Conservation (phyloP, 352 stramenopile species). For the Elongisporangium anandrum region DNA sequence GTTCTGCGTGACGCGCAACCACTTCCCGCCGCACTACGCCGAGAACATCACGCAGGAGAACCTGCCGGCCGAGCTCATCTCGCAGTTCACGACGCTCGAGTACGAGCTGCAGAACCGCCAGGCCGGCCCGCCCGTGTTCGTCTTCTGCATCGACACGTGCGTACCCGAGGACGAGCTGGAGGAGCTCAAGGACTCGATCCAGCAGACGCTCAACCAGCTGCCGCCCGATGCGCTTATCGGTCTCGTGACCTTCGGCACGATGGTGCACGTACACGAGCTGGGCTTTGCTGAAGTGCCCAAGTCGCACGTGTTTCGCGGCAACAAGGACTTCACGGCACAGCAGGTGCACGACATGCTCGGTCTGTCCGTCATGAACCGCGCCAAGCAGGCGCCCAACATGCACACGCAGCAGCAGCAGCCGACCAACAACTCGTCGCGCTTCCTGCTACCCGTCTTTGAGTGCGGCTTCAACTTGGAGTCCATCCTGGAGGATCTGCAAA, state of each 20-base stretch:
- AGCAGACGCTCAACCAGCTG: slow-evolving; percentile 97
- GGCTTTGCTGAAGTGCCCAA: slow-evolving; percentile 95
- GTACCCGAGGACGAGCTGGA: slow-evolving; percentile 96
- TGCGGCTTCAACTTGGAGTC: slow-evolving; percentile 96
- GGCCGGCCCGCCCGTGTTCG: slow-evolving; percentile 95
- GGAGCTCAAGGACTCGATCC: slow-evolving; percentile 97
- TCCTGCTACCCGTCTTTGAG: slow-evolving; percentile 96
- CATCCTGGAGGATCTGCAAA: slow-evolving; percentile 97
- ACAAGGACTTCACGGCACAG: slow-evolving; percentile 96
- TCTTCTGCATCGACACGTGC: slow-evolving; percentile 99
- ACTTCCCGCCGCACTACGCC: slow-evolving; percentile 94
- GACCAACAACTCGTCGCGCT: slow-evolving; percentile 88
- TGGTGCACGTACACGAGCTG: slow-evolving; percentile 99
- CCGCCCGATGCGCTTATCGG: slow-evolving; percentile 97
- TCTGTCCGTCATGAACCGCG: slow-evolving; percentile 66
- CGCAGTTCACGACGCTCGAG: slow-evolving; percentile 99
- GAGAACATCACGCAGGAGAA: slow-evolving; percentile 98
- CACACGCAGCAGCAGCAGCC: slow-evolving; percentile 72
- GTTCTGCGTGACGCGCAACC: slow-evolving; percentile 98
- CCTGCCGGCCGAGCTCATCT: slow-evolving; percentile 98
- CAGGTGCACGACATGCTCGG: slow-evolving; percentile 97
- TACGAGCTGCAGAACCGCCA: slow-evolving; percentile 96
- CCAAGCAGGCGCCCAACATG: slow-evolving; percentile 41
- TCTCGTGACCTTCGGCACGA: slow-evolving; percentile 98
- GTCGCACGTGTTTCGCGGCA: slow-evolving; percentile 98